These are phyloP conservation scores for Penicillium sp. DNA, from an alignment of 2,329 filamentous ascomycete genomes.

Conservation along the genomic window DNA sequence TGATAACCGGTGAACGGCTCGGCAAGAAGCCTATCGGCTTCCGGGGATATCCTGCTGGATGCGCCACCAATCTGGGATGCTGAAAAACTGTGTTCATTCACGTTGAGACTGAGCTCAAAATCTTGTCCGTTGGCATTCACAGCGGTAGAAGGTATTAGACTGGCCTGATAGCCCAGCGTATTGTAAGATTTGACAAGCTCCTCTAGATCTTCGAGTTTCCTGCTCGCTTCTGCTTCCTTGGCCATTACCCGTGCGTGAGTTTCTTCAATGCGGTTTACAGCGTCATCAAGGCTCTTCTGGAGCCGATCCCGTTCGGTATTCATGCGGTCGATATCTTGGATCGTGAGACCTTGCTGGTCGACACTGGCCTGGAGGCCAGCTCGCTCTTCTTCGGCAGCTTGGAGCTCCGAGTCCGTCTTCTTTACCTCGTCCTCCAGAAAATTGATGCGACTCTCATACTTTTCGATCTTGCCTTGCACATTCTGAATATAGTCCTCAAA, in stretches of 20 bases:
- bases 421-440: conserved; percentile 86
- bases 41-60: conserved; percentile 52
- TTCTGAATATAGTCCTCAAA: conserved; percentile 93
- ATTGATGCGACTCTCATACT: conserved; percentile 79
- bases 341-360: conserved; percentile 91
- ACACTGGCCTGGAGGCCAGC: conserved; percentile 80
- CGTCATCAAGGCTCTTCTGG: conserved; percentile 83
- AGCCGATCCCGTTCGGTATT: conserved; percentile 91
- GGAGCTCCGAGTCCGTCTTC: conserved; percentile 74
- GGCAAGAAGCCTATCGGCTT: conserved; percentile 78
- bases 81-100: conserved; percentile 81
- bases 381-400: conserved; percentile 82
- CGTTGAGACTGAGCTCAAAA: conserved; percentile 82
- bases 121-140: conserved; percentile 83
- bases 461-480: conserved; percentile 83
- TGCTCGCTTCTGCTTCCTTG: conserved; percentile 84
- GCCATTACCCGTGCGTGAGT: conserved; percentile 81
- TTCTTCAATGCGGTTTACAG: conserved; percentile 78
- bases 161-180: conserved; percentile 90
- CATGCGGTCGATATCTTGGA: conserved; percentile 99
- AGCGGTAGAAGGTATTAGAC: conserved; percentile 82
- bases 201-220: conserved; percentile 90
- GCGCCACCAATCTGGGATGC: conserved; percentile 61
- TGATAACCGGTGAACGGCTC: conserved; percentile 87
- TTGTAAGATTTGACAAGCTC: conserved; percentile 90